These are phyloP conservation scores for Vigna trinervia DNA, from an alignment of 306 rosid genomes.

Conservation along the genomic window DNA sequence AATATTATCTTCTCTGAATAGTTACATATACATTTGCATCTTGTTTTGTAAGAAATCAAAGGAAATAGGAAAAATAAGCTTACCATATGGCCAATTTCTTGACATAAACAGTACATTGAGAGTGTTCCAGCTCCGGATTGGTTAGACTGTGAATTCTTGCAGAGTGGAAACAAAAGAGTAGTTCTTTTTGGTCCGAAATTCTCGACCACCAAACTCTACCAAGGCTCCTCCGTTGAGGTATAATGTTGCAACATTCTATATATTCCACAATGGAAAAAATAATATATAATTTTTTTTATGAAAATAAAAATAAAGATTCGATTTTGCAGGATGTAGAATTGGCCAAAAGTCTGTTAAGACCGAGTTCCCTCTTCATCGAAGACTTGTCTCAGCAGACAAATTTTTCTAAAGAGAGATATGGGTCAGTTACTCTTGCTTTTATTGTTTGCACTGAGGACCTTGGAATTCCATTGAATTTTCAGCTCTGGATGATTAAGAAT, in stretches of 20 bases:
- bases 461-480: constrained; percentile 43
- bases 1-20: background rate
- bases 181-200: constrained; percentile 54
- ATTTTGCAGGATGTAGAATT: constrained; percentile 63
- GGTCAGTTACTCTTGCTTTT: constrained; percentile 51
- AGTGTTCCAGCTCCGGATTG: constrained; percentile 22
- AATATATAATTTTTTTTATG: too few relatives aligned
- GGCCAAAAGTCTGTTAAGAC: constrained; percentile 49
- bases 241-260: too few relatives aligned
- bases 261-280: background rate
- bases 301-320: background rate
- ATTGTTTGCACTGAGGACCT: constrained; percentile 50
- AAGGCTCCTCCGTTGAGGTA: constrained; percentile 62
- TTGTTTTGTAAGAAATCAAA: background rate
- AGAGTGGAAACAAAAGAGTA: constrained; percentile 33
- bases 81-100: background rate
- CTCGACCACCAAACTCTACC: constrained; percentile 51
- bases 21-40: background rate
- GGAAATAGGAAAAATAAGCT: background rate
- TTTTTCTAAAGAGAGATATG: constrained; percentile 54
- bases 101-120: constrained; percentile 32
- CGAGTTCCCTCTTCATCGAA: constrained; percentile 53
- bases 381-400: constrained; percentile 49
- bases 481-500: constrained; percentile 64
- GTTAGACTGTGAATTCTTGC: constrained; percentile 52